Evolutionary conservation across 805 yeast genomes (phyloP).

Genomic region (Sugiyamaella marilandica): DNA sequence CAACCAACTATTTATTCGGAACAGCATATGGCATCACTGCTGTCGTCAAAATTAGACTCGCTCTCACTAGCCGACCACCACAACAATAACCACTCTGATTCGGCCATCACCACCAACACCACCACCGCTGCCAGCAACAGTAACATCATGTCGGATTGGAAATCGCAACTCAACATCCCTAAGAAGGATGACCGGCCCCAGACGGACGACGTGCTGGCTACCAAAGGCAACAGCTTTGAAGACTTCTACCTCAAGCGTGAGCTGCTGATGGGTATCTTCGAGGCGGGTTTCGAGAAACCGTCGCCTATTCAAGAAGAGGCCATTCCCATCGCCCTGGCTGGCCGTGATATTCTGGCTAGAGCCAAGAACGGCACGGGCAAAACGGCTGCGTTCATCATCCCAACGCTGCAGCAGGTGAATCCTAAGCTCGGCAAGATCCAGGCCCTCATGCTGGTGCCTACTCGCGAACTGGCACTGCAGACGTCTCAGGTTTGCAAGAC

Average conservation of each 20-base stretch:
- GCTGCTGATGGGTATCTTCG: slow-evolving; percentile 95
- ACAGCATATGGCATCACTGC: background rate
- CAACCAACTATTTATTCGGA: background rate
- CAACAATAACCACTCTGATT: background rate
- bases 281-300: slow-evolving; percentile 97
- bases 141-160: slow-evolving; percentile 47
- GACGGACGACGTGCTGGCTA: slow-evolving; percentile 90
- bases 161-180: slow-evolving; percentile 67
- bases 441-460: slow-evolving; percentile 90
- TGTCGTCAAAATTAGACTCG: background rate
- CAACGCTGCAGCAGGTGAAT: slow-evolving; percentile 82
- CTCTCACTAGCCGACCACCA: background rate
- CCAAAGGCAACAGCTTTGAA: slow-evolving; percentile 88
- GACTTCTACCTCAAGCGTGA: slow-evolving; percentile 90
- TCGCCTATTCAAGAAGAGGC: slow-evolving; percentile 97
- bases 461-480: slow-evolving; percentile 96
- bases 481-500: slow-evolving; percentile 97
- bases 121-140: background rate
- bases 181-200: slow-evolving; percentile 88
- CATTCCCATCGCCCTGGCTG: slow-evolving; percentile 91
- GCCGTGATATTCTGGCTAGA: slow-evolving; percentile 93
- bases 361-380: slow-evolving; percentile 99
- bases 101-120: background rate
- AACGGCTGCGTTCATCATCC: slow-evolving; percentile 95
- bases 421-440: slow-evolving; percentile 82